phyloP scores from a whole-genome alignment of 352 stramenopile species.

The Phytophthora uliginosa region DNA sequence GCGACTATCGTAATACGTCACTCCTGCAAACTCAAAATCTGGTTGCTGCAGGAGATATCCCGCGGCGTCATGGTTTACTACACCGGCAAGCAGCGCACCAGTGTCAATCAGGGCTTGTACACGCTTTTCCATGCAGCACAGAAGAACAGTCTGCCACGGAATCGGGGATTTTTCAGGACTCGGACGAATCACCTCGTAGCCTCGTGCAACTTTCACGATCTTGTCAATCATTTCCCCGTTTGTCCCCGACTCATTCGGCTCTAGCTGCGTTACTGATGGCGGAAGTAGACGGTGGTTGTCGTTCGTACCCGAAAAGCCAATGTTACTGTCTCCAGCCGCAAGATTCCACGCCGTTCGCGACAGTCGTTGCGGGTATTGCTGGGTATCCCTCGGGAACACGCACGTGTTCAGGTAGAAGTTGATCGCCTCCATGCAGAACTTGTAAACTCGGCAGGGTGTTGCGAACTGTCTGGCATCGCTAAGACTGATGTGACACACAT shows the following conservation, averaged over 20 bases:
- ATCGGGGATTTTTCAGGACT: conserved; percentile 19
- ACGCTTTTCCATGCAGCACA: no score
- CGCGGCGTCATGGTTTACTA: conserved; percentile 38
- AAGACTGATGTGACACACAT: conserved; percentile 79
- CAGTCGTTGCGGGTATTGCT: conserved; percentile 82
- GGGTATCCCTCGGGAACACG: conserved; percentile 88
- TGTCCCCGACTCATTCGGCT: conserved; percentile 68
- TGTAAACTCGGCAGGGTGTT: conserved; percentile 57
- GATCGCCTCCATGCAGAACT: conserved; percentile 75
- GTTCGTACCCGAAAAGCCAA: conserved; percentile 93
- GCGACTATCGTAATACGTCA: conserved; percentile 88
- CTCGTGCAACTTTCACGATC: conserved; percentile 52
- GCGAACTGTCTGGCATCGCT: conserved; percentile 74
- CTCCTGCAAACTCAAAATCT: conserved; percentile 51
- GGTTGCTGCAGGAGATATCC: conserved; percentile 37
- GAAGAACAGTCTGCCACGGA: conserved; percentile 62
- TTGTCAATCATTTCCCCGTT: conserved; percentile 93
- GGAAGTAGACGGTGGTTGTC: conserved; percentile 89
- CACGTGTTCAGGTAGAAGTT: conserved; percentile 89
- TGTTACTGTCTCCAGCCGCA: conserved; percentile 56
- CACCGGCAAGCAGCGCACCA: conserved; percentile 42
- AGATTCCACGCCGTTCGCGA: conserved; percentile 88
- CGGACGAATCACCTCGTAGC: conserved; percentile 51
- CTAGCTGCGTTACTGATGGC: conserved; percentile 70
- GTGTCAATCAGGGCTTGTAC: neutral